Percentiles rank a stretch among this genome's conserved stretches.
Conservation (phyloP, 768 basidiomycete species). For the Boletus barrowsii region DNA sequence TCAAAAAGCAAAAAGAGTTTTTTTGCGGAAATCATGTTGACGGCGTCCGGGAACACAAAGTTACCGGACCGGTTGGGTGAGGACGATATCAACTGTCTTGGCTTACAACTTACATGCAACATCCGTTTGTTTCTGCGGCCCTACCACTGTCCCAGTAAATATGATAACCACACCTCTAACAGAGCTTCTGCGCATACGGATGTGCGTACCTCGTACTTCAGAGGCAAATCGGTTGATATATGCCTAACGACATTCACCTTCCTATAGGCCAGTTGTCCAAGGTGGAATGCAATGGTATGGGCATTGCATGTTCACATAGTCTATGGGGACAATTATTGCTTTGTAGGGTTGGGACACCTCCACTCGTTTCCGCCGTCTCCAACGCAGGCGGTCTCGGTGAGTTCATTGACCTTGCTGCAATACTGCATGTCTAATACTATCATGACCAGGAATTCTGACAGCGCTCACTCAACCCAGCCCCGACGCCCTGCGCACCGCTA, state of each 20-base stretch:
- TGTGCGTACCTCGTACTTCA: conserved; percentile 46
- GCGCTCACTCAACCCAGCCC: conserved; percentile 87
- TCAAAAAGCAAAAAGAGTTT: too few relatives aligned
- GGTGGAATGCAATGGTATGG: conserved; percentile 88
- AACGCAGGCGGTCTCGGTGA: conserved; percentile 79
- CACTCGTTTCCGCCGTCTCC: conserved; percentile 72
- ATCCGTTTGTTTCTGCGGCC: conserved; percentile 33
- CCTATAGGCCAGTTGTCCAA: conserved; percentile 69
- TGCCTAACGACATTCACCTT: neutral
- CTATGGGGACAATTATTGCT: neutral
- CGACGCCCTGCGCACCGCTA: conserved; percentile 74
- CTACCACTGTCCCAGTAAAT: neutral
- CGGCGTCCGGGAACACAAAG: too few relatives aligned
- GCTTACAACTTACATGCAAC: conserved; percentile 19
- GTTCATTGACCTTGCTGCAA: conserved; percentile 10
- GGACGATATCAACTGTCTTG: too few relatives aligned
- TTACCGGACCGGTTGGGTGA: too few relatives aligned
- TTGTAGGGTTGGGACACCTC: conserved; percentile 74
- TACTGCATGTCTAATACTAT: neutral
- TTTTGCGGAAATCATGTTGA: too few relatives aligned
- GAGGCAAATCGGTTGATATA: neutral
- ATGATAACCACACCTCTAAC: conserved; percentile 58
- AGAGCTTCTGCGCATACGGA: conserved; percentile 59
- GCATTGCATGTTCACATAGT: neutral
- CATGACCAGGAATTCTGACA: conserved; percentile 64